Evolutionary conservation across 208 protist species (phyloP), one percentile per base, ranked within the genome.

Genomic region (Trypanosoma scelopori): DNA sequence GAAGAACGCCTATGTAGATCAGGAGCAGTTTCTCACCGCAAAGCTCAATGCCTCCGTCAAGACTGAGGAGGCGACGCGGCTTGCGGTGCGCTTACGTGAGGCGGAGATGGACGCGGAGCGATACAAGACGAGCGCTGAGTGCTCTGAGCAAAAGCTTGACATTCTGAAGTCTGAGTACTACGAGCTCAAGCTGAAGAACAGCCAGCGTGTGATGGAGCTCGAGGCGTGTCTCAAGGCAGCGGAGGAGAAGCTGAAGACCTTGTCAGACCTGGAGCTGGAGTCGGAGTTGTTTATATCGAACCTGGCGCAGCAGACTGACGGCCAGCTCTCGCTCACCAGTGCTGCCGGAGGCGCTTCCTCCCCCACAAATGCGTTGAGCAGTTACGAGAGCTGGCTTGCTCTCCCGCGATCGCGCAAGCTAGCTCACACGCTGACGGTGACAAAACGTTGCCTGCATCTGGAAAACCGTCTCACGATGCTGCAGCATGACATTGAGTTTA

Each of bases 151-250:
- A 64, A 95, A 95, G 66, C 71, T 95, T 6, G 89, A 95, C 45
- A 95, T 95, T 48, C 69, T 95, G 0, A 95, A 95, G 63, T 79
- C 82, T 1, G 86, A 95, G 78, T 95, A 92, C 71, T 95, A 95
- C 60, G 89, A 95, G 55, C 55, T 92, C 32, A 91, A 89, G 55
- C 72, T 95, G 23, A 78, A 83, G 55, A 79, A 93, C 62, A 74
- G 64, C 11, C 89, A 95, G 74, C 85, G 86, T 16, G 71, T 87
- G 15, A 67, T 87, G 27, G 85, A 92, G 72, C 78, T 95, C 41
- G 86, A 95, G 67, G 65, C 65, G 27, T 76, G 76, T 16, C 59
- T 95, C n/a, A 76, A 62, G 28, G 80, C 82, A 0, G 72, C 85
- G 12, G 85, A 95, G 39, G 86, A 95, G 56, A 95, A 95, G 68